These are phyloP conservation scores for Brettanomyces anomalus DNA, from an alignment of 805 yeast genomes.

Conservation along the genomic window DNA sequence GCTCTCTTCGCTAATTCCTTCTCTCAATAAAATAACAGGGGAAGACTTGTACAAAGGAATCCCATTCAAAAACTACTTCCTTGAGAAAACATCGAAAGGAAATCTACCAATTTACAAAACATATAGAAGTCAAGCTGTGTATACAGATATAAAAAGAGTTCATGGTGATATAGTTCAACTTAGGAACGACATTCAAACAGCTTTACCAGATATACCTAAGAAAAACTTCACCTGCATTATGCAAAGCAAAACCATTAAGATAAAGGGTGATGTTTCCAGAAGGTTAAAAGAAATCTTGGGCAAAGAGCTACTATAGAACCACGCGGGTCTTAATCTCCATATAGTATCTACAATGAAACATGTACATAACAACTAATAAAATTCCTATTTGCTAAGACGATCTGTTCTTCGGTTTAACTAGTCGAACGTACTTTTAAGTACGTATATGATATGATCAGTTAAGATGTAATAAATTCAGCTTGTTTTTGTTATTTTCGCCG, in stretches of 20 bases:
- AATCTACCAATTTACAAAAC: conserved; percentile 79
- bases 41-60: conserved; percentile 18
- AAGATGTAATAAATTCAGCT: no score
- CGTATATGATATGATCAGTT: no score
- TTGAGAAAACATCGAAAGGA: conserved; percentile 48
- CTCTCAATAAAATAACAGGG: conserved; percentile 14
- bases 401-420: no score
- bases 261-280: conserved; percentile 37
- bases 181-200: conserved; percentile 52
- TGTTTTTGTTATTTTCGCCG: no score
- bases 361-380: no score
- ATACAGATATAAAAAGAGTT: conserved; percentile 67
- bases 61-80: conserved; percentile 32
- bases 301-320: conserved; percentile 21
- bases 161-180: conserved; percentile 60
- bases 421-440: no score
- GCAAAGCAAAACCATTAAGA: conserved; percentile 43
- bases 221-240: conserved; percentile 36
- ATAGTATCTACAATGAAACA: no score
- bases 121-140: conserved; percentile 47
- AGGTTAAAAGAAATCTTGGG: conserved; percentile 28
- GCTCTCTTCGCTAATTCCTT: conserved; percentile 15
- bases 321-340: not conserved
- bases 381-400: no score
- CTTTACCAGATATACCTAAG: conserved; percentile 38